Base-by-base conservation (phyloP, 148 eudicot species). In the Limonium bicolor region DNA sequence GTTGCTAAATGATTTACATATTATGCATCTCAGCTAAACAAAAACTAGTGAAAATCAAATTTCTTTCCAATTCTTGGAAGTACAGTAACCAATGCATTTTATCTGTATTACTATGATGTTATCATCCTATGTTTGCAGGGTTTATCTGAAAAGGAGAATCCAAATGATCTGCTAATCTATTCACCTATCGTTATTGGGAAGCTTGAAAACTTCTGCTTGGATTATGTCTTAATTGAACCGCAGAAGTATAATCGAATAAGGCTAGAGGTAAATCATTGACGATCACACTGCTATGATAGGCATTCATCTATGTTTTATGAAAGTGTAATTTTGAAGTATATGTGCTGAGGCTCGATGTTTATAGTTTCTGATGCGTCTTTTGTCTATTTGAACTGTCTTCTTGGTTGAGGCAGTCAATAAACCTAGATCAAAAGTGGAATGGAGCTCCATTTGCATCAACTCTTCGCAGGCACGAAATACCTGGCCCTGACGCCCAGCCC, bases 361-460 rank as follows among this genome's bases (percentile, higher is more conserved):
- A 51, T 46, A 46, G 36, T 17, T 28, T 12, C 23, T 32, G 33
- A 17, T 49, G 14, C 25, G 11, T 33, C 19, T 26, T 18, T 27
- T 14, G 6, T 51, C 13, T 15, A 25, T n/a, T n/a, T 24, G 20
- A 43, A 38, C 52, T 34, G 19, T 59, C 34, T 34, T 50, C 26
- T 40, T 50, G 46, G 20, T 36, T 19, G 32, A 36, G 69, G 63
- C 73, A 92, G 99, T 71, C 85, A 2, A 41, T 92, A 25, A 61
- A 71, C 55, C 61, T 92, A 55, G 99, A 85, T 59, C 73, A 73
- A 48, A 92, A 78, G 59, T 80, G 99, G 99, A 61, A 36, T 22
- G 95, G 94, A 62, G 94, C 99, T 61, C 95, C 99, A 44, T 92
- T 78, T 67, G 85, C 88, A 25, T 76, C 77, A 73, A 46, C 54